Percentiles rank a stretch among this genome's conserved stretches.
Evolutionary conservation across 2,329 filamentous ascomycete species (phyloP).

Genomic region (Nemania abortiva): DNA sequence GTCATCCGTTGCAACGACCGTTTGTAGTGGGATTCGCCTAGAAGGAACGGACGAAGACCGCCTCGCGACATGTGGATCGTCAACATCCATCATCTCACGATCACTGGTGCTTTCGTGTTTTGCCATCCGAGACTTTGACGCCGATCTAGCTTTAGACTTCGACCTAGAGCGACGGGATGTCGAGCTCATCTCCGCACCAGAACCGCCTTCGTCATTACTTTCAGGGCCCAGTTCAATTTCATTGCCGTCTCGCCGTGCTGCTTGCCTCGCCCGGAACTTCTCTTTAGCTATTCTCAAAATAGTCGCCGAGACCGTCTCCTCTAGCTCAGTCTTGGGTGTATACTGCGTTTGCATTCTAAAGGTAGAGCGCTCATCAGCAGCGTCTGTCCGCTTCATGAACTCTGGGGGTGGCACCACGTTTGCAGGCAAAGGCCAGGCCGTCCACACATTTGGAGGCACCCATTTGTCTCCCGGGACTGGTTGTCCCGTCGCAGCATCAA

Average conservation of each 20-base stretch:
- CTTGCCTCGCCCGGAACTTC: conserved; percentile 62
- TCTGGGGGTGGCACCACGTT: conserved; percentile 69
- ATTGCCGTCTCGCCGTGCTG: conserved; percentile 44
- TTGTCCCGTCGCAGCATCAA: conserved; percentile 48
- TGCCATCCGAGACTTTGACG: conserved; percentile 39
- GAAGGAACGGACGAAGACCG: neutral
- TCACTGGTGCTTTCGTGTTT: conserved; percentile 40
- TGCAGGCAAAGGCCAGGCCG: conserved; percentile 83
- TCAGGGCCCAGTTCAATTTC: conserved; percentile 26
- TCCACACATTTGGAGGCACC: conserved; percentile 74
- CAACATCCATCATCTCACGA: conserved; percentile 43
- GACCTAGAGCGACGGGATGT: conserved; percentile 27
- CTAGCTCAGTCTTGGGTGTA: conserved; percentile 71
- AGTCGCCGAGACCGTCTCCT: conserved; percentile 76
- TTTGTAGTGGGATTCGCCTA: conserved; percentile 52
- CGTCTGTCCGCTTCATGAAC: conserved; percentile 60
- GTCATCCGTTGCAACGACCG: conserved; percentile 77
- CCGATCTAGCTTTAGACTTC: conserved; percentile 23
- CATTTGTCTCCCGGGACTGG: conserved; percentile 54
- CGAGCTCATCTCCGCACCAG: conserved; percentile 37
- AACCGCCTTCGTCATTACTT: conserved; percentile 35
- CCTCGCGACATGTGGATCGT: conserved; percentile 30
- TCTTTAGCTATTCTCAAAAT: conserved; percentile 77
- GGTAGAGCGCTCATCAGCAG: conserved; percentile 61
- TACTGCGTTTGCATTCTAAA: conserved; percentile 58